phyloP scores from a whole-genome alignment of 1,284 basidiomycete genomes.

The Cryptococcus depauperatus region DNA sequence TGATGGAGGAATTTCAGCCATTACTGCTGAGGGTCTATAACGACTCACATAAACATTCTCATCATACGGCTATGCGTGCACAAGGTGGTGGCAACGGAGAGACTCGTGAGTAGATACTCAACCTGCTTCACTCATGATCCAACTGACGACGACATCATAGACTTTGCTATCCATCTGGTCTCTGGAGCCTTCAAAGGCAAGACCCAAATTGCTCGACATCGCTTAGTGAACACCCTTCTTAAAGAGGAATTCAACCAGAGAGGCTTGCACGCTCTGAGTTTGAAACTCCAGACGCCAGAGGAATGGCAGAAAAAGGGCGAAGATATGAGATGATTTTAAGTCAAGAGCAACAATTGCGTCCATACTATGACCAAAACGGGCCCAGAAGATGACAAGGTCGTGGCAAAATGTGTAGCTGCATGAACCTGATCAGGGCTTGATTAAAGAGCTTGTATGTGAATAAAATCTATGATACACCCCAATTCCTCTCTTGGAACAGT shows the following conservation, averaged over 20 bases:
- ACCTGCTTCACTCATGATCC: not conserved
- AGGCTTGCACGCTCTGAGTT: conserved; percentile 45
- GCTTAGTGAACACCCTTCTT: conserved; percentile 42
- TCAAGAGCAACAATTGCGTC: too few species aligned
- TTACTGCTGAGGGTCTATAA: conserved; percentile 39
- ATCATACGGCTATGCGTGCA: conserved; percentile 43
- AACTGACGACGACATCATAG: conserved; percentile 16
- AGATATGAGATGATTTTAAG: conserved; percentile 15
- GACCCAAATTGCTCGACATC: conserved; percentile 42
- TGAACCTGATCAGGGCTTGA: too few species aligned
- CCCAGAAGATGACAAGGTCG: too few species aligned
- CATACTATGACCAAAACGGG: too few species aligned
- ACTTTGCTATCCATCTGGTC: conserved; percentile 44
- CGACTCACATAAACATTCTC: conserved; percentile 43
- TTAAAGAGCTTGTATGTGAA: too few species aligned
- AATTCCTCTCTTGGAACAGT: too few species aligned
- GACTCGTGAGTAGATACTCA: conserved; percentile 36
- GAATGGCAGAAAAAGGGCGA: conserved; percentile 40
- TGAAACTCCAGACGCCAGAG: conserved; percentile 42
- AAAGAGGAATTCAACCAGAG: conserved; percentile 44
- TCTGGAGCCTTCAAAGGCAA: conserved; percentile 37
- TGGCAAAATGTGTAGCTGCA: too few species aligned
- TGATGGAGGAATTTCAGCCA: conserved; percentile 39
- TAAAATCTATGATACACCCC: too few species aligned
- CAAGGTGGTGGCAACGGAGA: conserved; percentile 42